Evolutionary conservation across 1,284 basidiomycete genomes (phyloP).

Genomic region (Sanghuangporus weigelae): DNA sequence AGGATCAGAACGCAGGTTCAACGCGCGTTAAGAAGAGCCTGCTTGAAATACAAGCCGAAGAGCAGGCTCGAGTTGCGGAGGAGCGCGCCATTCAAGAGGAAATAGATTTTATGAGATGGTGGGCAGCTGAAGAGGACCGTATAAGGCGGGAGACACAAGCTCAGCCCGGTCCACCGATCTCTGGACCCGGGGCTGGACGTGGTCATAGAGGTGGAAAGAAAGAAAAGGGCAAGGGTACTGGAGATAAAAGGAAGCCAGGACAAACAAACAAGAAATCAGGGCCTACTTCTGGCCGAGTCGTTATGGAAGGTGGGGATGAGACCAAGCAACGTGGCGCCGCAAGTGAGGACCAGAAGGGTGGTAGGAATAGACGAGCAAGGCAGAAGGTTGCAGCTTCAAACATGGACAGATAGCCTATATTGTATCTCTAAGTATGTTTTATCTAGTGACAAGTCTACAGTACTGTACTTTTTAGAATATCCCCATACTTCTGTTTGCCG

Average conservation of each 20-base stretch:
- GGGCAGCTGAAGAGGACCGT: constrained; percentile 76
- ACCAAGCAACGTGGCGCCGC: background rate
- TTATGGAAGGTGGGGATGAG: background rate
- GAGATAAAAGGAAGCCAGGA: background rate
- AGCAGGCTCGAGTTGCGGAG: constrained; percentile 58
- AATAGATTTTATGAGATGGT: constrained; percentile 80
- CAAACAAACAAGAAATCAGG: background rate
- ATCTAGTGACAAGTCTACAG: no score
- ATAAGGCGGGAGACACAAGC: constrained; percentile 40
- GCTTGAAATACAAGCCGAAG: constrained; percentile 83
- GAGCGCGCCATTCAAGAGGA: constrained; percentile 63
- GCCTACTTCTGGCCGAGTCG: background rate
- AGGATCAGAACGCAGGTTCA: constrained; percentile 40
- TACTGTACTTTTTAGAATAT: no score
- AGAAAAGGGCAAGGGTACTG: background rate
- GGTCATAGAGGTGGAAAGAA: constrained; percentile 4
- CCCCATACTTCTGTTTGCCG: no score
- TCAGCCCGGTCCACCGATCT: constrained; percentile 1
- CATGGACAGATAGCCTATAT: background rate
- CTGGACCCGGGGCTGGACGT: background rate
- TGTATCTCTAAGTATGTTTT: background rate
- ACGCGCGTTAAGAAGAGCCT: constrained; percentile 57
- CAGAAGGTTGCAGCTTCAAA: background rate
- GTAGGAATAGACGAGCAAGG: background rate
- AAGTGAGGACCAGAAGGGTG: background rate